Percentiles rank a stretch among this genome's conserved stretches.
Evolutionary conservation across 1,139 yeast genomes (phyloP).

Genomic region (Maudiozyma humilis): DNA sequence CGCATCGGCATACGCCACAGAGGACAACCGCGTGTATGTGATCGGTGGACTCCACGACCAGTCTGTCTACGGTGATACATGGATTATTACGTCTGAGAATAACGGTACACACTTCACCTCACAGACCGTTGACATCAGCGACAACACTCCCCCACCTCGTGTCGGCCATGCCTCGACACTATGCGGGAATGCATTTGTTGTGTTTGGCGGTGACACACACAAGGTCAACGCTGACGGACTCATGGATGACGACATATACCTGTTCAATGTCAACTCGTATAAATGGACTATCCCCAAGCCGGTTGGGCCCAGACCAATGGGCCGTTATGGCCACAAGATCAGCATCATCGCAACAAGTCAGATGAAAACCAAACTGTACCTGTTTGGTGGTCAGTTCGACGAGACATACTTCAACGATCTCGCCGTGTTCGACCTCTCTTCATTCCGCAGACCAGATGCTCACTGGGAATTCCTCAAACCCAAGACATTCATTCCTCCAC

Average conservation of each 20-base stretch:
- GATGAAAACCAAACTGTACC: constrained; percentile 63
- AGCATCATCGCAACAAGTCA: constrained; percentile 52
- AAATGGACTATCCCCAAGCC: constrained; percentile 90
- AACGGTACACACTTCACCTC: constrained; percentile 42
- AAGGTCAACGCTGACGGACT: constrained; percentile 70
- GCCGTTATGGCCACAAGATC: constrained; percentile 89
- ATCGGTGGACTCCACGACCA: constrained; percentile 96
- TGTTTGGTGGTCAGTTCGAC: constrained; percentile 95
- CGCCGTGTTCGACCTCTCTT: constrained; percentile 77
- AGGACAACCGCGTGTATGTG: constrained; percentile 72
- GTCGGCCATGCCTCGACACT: constrained; percentile 92
- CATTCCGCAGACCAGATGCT: constrained; percentile 77
- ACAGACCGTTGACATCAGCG: constrained; percentile 56
- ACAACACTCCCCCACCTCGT: constrained; percentile 83
- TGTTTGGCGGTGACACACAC: constrained; percentile 94
- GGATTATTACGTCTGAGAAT: constrained; percentile 55
- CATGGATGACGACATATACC: constrained; percentile 80
- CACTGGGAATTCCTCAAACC: constrained; percentile 74
- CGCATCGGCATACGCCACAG: constrained; percentile 66
- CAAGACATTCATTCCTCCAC: constrained; percentile 57
- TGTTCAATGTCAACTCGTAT: constrained; percentile 80
- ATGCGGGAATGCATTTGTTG: constrained; percentile 90
- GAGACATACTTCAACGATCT: constrained; percentile 79
- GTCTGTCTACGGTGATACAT: constrained; percentile 88
- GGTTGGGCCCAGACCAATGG: constrained; percentile 73